Base-by-base conservation (phyloP, 768 basidiomycete genomes). In the Antrodiella citrinella region DNA sequence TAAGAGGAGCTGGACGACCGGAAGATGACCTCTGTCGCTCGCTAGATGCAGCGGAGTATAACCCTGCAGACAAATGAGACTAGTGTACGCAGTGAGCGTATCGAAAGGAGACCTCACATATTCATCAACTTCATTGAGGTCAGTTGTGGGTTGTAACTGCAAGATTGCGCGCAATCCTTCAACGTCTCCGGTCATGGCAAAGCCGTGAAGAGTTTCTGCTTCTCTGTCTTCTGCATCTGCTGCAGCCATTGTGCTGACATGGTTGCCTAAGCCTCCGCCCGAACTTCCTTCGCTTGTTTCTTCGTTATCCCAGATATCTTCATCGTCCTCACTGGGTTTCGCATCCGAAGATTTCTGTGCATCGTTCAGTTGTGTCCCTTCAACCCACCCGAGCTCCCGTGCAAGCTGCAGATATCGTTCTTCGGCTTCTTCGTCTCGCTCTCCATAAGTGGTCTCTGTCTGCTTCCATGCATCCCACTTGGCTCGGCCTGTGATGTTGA, bases 1-100 rank as follows among this genome's bases (percentile, higher is more conserved):
- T 18, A 93, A 61, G 38, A 96, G 65, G 3, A 81, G 50, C 54
- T 73, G 66, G 1, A 86, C 84, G 2, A 78, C 67, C 0, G 72
- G 69, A 4, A 70, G 49, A 58, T 81, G 74, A 1, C 93, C 93
- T 59, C 92, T 72, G 64, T 96, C 93, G 22, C 83, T 80, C 3
- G 93, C 92, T 0, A 94, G 72, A 58, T 96, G 93, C 18, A 96
- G 67, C 5, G 92, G 76, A 0, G 91, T 89, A 63, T 91, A 92
- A 26, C 90, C 92, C 93, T 96, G 59, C 18, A 44, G 49, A 51
- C 48, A 41, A 7, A 43, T 43, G 21, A 43, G 41, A 43, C 21
- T 18, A 7, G n/a, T 38, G 10, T 38, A 18, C 18, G 49, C 18
- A 47, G 45, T 49, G 38, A 11, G 35, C 35, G 35, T 23, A 20